Percentiles rank a stretch among this genome's conserved stretches.
Evolutionary conservation across 2,329 filamentous ascomycete genomes (phyloP).

Genomic region (Clarireedia homoeocarpa): DNA sequence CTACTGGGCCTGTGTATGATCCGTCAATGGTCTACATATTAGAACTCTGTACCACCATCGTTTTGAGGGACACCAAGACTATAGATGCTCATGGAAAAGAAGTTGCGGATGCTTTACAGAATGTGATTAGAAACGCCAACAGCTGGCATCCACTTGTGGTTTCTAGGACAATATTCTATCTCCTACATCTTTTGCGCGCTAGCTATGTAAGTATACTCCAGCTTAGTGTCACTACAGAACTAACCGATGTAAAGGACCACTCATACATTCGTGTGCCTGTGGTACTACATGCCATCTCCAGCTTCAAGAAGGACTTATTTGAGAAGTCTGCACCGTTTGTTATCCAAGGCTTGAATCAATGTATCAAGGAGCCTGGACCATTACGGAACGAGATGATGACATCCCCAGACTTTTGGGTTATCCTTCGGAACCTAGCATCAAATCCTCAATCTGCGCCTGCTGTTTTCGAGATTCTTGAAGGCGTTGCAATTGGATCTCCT

Average conservation of each 20-base stretch:
- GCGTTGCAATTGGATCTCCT: conserved; percentile 60
- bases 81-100: conserved; percentile 67
- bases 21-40: conserved; percentile 84
- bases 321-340: conserved; percentile 69
- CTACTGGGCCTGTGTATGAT: conserved; percentile 64
- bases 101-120: conserved; percentile 73
- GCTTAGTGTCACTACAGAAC: conserved; percentile 13
- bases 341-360: conserved; percentile 70
- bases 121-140: conserved; percentile 68
- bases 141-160: conserved; percentile 78
- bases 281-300: conserved; percentile 83
- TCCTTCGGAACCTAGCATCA: conserved; percentile 67
- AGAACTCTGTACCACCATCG: conserved; percentile 78
- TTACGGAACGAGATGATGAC: conserved; percentile 89
- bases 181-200: conserved; percentile 70
- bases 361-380: conserved; percentile 68
- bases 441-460: conserved; percentile 63
- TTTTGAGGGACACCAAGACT: conserved; percentile 66
- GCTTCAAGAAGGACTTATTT: conserved; percentile 70
- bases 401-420: conserved; percentile 94
- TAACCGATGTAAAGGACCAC: conserved; percentile 52
- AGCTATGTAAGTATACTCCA: conserved; percentile 62
- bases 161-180: conserved; percentile 78
- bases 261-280: conserved; percentile 90
- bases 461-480: conserved; percentile 83